Evolutionary conservation across 2,329 filamentous ascomycete genomes (phyloP), one percentile per base, ranked within the genome.

Genomic region (Alternaria incomplexa): DNA sequence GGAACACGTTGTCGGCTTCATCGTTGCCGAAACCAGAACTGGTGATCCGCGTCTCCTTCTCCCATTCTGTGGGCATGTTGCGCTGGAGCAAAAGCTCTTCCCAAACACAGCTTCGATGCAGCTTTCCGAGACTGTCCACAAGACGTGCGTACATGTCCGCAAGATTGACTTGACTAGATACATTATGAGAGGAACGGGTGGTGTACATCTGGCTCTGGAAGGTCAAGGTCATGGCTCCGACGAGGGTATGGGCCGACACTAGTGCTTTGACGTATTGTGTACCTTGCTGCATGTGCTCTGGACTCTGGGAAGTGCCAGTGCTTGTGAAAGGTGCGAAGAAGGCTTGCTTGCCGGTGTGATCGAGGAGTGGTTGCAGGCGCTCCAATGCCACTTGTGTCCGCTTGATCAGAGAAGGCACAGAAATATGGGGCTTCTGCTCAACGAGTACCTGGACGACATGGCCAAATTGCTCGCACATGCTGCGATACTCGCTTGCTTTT

Each of bases 71-170:
- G 1, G 95, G 93, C 52, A 97, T 90, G 56, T 87, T 85, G 54
- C 88, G 89, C 67, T 91, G 87, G 47, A 97, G 83, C 1, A 90
- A 83, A 36, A 94, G 91, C 68, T 96, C 92, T 79, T 99, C 95
- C 79, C 90, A 90, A n/a, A 97, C 85, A 62, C 93, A 91, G 56
- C 90, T 90, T 45, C 91, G 88, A 67, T 97, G 86, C 15, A 99
- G 82, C 23, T 89, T 89, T 4, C 93, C 93, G 32, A 98, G 85
- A 25, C 89, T 89, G 65, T 88, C 87, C 23, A 97, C 86, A 40
- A 97, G 82, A n/a, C 85, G 81, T 47, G 88, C 84, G 76, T 97
- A 97, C 77, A 93, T 90, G 77, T 98, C 95, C 30, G 90, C 93
- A 22, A 97, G 86, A 74, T 97, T 97, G 70, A 96, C 87, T 25